A percentile compares a stretch with the other conserved stretches of the same genome.
These are phyloP conservation scores for Trichosporon faecale DNA, from an alignment of 1,284 basidiomycete species.

Conservation along the genomic window DNA sequence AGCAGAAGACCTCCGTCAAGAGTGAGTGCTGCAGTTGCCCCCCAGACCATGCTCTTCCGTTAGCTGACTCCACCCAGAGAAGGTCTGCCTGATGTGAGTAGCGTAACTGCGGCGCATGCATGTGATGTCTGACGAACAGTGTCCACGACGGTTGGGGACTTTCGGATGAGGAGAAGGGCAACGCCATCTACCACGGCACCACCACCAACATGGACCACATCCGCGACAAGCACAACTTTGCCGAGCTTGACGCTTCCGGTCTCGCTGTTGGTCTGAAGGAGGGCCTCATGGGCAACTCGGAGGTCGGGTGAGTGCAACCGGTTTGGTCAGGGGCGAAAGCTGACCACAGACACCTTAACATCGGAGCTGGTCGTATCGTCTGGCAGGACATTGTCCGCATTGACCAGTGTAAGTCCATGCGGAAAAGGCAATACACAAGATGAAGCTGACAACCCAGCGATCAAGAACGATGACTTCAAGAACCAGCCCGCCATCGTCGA, in stretches of 20 bases:
- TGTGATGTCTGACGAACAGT: slow-evolving; percentile 52
- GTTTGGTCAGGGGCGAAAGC: neutral
- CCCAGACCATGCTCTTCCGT: neutral
- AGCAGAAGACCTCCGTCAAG: slow-evolving; percentile 26
- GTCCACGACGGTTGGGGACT: slow-evolving; percentile 95
- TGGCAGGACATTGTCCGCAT: slow-evolving; percentile 95
- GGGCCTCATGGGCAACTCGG: slow-evolving; percentile 92
- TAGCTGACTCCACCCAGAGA: slow-evolving; percentile 56
- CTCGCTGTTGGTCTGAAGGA: slow-evolving; percentile 82
- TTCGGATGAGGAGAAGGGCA: slow-evolving; percentile 67
- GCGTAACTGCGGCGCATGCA: neutral
- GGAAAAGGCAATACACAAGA: too few species aligned
- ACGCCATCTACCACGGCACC: slow-evolving; percentile 76
- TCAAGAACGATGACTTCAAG: slow-evolving; percentile 82
- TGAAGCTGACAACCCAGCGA: slow-evolving; percentile 55
- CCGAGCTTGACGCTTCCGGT: slow-evolving; percentile 75
- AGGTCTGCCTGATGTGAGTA: slow-evolving; percentile 83
- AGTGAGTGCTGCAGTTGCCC: slow-evolving; percentile 12
- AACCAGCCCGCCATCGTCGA: slow-evolving; percentile 69
- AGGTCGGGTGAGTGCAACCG: slow-evolving; percentile 67
- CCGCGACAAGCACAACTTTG: slow-evolving; percentile 68
- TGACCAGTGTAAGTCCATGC: slow-evolving; percentile 59
- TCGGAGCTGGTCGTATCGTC: slow-evolving; percentile 84
- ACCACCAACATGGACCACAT: slow-evolving; percentile 86
- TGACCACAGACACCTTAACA: slow-evolving; percentile 72